phyloP scores from a whole-genome alignment of 345 rosid species.

The Eutrema yunnanense region DNA sequence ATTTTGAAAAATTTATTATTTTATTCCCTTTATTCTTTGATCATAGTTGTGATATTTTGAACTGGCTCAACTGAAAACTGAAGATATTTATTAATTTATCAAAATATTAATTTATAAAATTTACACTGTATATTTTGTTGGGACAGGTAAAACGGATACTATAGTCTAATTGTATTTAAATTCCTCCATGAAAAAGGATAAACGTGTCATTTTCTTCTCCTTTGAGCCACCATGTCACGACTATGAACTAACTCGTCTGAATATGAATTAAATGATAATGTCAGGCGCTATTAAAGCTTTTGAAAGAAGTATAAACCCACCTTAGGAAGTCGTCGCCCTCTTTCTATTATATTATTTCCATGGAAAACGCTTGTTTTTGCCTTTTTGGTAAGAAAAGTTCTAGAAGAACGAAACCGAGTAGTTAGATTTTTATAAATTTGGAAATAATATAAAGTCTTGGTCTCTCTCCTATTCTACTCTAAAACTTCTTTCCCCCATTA shows the following conservation, averaged over 20 bases:
- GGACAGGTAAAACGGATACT: no score
- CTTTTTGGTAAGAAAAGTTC: slow-evolving; percentile 14
- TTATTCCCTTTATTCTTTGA: no score
- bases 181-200: neutral
- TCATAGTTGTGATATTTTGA: no score
- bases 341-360: neutral
- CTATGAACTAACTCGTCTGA: neutral
- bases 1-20: no score
- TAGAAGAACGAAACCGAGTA: neutral
- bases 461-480: slow-evolving; percentile 3
- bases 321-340: slow-evolving; percentile 20
- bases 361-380: neutral
- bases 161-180: no score
- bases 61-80: no score
- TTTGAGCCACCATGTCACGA: slow-evolving; percentile 15
- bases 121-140: no score
- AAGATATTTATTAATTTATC: no score
- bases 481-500: slow-evolving; percentile 3
- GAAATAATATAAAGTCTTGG: neutral
- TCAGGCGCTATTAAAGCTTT: neutral
- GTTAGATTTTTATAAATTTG: neutral
- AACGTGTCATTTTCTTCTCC: neutral
- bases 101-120: no score
- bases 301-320: slow-evolving; percentile 21
- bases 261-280: slow-evolving; percentile 1